Evolutionary conservation across 495 filamentous ascomycete species (phyloP).

Genomic region (Pseudoneurospora amorphoporcata): DNA sequence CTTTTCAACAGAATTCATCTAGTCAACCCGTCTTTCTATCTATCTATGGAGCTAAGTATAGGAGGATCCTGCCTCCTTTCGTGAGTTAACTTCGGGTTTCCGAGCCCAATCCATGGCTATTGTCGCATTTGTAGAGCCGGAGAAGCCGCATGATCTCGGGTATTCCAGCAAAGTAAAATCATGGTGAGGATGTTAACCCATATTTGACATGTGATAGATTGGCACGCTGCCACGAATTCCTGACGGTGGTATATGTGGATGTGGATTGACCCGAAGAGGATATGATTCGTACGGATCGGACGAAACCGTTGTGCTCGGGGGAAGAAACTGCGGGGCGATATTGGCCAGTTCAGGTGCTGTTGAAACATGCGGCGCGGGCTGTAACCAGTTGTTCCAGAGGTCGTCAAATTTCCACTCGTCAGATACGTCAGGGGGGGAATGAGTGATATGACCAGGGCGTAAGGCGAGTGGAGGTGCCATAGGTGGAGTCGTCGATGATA

Average conservation of each 20-base stretch:
- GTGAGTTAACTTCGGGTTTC: not conserved
- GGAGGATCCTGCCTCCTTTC: not conserved
- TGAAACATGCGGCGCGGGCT: slow-evolving; percentile 13
- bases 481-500: not conserved
- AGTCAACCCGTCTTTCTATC: not conserved
- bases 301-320: slow-evolving; percentile 1
- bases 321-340: slow-evolving; percentile 15
- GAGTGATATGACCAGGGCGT: slow-evolving; percentile 11
- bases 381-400: slow-evolving; percentile 41
- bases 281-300: slow-evolving; percentile 16
- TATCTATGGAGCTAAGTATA: not conserved
- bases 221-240: slow-evolving; percentile 3
- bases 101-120: not conserved
- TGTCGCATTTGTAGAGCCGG: not conserved
- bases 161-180: not conserved
- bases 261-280: not conserved
- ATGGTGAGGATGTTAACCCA: not conserved
- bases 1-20: not conserved
- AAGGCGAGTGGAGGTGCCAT: not conserved
- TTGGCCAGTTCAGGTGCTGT: slow-evolving; percentile 2
- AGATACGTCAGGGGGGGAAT: slow-evolving; percentile 20
- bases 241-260: slow-evolving; percentile 5
- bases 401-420: slow-evolving; percentile 46
- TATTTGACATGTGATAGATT: slow-evolving; percentile 7
- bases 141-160: not conserved